A percentile compares a stretch with the other conserved stretches of the same genome.
These are phyloP conservation scores for Vitis hybrid DNA, from an alignment of 177 flowering plant genomes.

Conservation along the genomic window DNA sequence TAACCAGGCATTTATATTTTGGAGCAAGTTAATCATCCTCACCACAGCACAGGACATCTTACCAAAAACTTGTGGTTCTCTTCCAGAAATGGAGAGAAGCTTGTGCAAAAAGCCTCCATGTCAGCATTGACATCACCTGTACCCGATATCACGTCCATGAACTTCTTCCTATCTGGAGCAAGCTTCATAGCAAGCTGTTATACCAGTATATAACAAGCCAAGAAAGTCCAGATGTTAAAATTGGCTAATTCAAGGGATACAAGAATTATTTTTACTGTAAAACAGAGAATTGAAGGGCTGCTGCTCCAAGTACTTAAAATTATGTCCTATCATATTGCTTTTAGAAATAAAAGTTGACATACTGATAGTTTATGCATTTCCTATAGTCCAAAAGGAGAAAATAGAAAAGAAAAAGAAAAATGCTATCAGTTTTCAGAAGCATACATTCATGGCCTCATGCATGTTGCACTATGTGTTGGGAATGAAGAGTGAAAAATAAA, in stretches of 20 bases:
- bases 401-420: not conserved
- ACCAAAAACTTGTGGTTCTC: conserved; percentile 93
- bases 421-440: not conserved
- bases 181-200: conserved; percentile 85
- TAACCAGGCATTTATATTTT: not conserved
- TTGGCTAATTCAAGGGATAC: not conserved
- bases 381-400: not conserved
- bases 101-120: conserved; percentile 67
- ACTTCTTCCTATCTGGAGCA: conserved; percentile 93
- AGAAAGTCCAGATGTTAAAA: not conserved
- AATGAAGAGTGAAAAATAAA: not conserved
- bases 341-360: not conserved
- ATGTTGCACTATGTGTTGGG: not conserved
- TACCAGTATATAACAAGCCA: conserved; percentile 9
- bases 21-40: not conserved
- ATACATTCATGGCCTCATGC: not conserved
- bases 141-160: conserved; percentile 74
- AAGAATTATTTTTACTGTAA: not conserved
- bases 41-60: conserved; percentile 20
- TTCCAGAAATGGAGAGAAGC: conserved; percentile 67
- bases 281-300: not conserved
- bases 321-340: no score
- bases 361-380: not conserved
- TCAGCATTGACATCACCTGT: conserved; percentile 59
- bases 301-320: not conserved